phyloP scores from a whole-genome alignment of 257 asterid genomes.

The Solanum chiquidenum region DNA sequence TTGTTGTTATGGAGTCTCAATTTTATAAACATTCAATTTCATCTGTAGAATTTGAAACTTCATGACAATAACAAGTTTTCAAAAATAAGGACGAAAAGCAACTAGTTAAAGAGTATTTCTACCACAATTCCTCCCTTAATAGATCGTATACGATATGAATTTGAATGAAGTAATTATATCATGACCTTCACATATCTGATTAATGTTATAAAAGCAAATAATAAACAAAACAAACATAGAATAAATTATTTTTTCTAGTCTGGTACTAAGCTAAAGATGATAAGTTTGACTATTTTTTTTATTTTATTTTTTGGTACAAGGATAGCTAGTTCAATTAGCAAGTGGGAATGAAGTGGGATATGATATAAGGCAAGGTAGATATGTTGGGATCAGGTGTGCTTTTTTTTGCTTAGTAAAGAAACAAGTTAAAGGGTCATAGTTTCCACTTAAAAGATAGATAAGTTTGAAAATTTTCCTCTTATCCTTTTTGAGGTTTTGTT shows the following conservation, averaged over 20 bases:
- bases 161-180: not conserved
- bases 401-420: not conserved
- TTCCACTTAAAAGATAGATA: not conserved
- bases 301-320: not conserved
- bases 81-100: not conserved
- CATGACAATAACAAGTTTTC: not conserved
- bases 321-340: not conserved
- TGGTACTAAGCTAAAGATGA: not conserved
- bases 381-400: not conserved
- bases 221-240: not conserved
- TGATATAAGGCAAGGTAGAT: not conserved
- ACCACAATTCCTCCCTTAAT: not conserved
- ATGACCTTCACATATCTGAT: not conserved
- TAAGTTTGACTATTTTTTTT: not conserved
- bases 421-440: not conserved
- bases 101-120: not conserved
- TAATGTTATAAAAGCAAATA: not conserved
- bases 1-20: not conserved
- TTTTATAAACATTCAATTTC: not conserved
- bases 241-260: not conserved
- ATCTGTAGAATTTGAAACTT: rapidly evolving
- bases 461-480: not conserved
- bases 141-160: not conserved
- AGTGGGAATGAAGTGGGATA: not conserved
- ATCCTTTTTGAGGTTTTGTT: not conserved